Evolutionary conservation across 2,329 filamentous ascomycete species (phyloP), one percentile per base, ranked within the genome.

Genomic region (Apiospora saccharicola): DNA sequence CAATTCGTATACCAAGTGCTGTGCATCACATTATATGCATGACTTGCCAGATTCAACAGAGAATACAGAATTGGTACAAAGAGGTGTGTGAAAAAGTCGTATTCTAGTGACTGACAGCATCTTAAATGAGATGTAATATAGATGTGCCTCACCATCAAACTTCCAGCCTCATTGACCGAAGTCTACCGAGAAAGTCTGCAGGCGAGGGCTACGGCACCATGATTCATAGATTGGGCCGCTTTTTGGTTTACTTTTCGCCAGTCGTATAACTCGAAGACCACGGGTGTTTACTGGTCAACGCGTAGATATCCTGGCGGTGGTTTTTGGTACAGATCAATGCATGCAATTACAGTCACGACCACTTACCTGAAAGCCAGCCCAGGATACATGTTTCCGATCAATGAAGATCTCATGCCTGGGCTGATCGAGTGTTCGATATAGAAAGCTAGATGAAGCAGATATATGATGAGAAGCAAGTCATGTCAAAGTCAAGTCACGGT

Each of bases 261-360:
- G 89, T 90, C 91, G 93, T 97, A 91, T 98, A 98, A 92, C 94
- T 94, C 90, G 90, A 90, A 88, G 92, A 90, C 92, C 93, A 94
- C 92, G 80, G 86, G 83, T 78, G 79, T 84, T 78, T 43, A 79
- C 85, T 87, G 92, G 90, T 91, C 90, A 88, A 92, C 90, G 91
- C 91, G 94, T 93, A 93, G 94, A 97, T 97, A 94, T 90, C 85
- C 89, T 92, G 91, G 94, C 94, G 93, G 85, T 64, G 34, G 57
- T 64, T 41, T 41, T 41, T 2, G 7, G 22, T 24, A 41, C 19
- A 24, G n/a, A 12, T 41, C 19, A 61, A 57, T 30, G 53, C 30
- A 64, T 81, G 72, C 6, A 16, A 8, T 43, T 14, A 30, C 14
- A 4, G 26, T 47, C 44, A 46, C n/a, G n/a, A 14, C 41, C 12